These are phyloP conservation scores for Backusella liffmaniae DNA, from an alignment of 192 early-diverging fungal species.

Conservation along the genomic window DNA sequence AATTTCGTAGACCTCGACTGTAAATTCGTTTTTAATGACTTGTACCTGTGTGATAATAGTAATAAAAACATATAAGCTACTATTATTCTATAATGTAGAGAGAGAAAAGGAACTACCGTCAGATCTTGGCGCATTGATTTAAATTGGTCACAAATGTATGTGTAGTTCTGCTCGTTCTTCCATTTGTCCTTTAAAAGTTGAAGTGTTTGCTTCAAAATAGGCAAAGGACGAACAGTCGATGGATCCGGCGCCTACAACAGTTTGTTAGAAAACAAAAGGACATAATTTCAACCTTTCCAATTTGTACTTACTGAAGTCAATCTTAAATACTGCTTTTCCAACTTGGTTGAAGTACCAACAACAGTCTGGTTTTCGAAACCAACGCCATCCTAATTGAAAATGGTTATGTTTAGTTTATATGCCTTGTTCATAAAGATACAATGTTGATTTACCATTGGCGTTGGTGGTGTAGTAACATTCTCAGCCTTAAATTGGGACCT, in stretches of 20 bases:
- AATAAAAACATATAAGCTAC: neutral
- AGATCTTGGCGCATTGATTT: conserved; percentile 95
- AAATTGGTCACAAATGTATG: conserved; percentile 96
- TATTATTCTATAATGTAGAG: neutral
- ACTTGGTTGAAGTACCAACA: conserved; percentile 77
- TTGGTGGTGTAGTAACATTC: neutral
- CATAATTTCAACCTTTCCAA: neutral
- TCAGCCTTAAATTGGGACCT: conserved; percentile 6
- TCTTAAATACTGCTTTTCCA: conserved; percentile 90
- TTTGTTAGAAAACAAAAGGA: conserved; percentile 5
- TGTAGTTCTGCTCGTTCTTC: conserved; percentile 83
- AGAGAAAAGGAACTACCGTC: conserved; percentile 57
- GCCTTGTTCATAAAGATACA: no score
- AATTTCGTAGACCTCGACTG: conserved; percentile 91
- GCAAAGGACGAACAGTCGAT: conserved; percentile 83
- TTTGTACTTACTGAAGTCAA: conserved; percentile 72
- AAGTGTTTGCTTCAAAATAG: conserved; percentile 73
- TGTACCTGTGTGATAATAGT: conserved; percentile 57
- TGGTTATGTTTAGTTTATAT: neutral
- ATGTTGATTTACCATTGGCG: neutral
- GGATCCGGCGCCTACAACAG: conserved; percentile 80
- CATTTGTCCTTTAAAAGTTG: conserved; percentile 82
- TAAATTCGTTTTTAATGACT: conserved; percentile 91
- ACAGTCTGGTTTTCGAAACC: conserved; percentile 85
- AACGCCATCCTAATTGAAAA: conserved; percentile 55